These are phyloP conservation scores for Mentha longifolia DNA, from an alignment of 257 asterid species.

Conservation along the genomic window DNA sequence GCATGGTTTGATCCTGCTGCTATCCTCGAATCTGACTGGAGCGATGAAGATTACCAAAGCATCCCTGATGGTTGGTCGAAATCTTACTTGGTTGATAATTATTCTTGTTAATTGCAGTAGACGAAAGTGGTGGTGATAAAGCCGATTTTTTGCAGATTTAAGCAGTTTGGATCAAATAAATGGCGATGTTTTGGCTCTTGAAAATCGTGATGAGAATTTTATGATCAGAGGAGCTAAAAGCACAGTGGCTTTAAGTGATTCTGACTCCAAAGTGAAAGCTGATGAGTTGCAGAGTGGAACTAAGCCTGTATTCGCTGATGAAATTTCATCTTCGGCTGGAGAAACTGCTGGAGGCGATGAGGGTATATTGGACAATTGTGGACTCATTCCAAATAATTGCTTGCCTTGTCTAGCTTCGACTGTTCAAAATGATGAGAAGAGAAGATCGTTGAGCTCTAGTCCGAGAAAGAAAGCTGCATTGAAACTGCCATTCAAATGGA, in stretches of 20 bases:
- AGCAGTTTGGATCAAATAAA: slow-evolving; percentile 51
- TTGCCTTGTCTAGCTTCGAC: slow-evolving; percentile 91
- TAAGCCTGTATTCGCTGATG: slow-evolving; percentile 61
- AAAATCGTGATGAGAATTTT: slow-evolving; percentile 49
- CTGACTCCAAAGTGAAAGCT: slow-evolving; percentile 43
- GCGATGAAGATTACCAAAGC: slow-evolving; percentile 93
- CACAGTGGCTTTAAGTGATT: slow-evolving; percentile 36
- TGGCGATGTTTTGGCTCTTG: slow-evolving; percentile 44
- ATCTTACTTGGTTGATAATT: not conserved
- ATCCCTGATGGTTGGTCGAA: slow-evolving; percentile 75
- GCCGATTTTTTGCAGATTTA: slow-evolving; percentile 47
- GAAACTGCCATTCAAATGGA: slow-evolving; percentile 82
- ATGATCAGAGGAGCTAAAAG: slow-evolving; percentile 47
- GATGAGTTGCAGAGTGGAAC: slow-evolving; percentile 46
- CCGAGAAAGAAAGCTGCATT: slow-evolving; percentile 73
- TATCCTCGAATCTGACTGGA: slow-evolving; percentile 79
- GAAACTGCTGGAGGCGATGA: slow-evolving; percentile 57
- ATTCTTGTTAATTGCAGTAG: not conserved
- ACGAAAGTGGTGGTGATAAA: not conserved
- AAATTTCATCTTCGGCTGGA: slow-evolving; percentile 50
- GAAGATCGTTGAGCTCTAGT: slow-evolving; percentile 63
- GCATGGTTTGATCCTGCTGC: slow-evolving; percentile 89
- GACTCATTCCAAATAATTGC: slow-evolving; percentile 74
- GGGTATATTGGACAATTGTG: slow-evolving; percentile 73
- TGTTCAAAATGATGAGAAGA: slow-evolving; percentile 64